Base-by-base conservation (phyloP, 2,329 filamentous ascomycete genomes). In the Chalaropsis thielavioides region DNA sequence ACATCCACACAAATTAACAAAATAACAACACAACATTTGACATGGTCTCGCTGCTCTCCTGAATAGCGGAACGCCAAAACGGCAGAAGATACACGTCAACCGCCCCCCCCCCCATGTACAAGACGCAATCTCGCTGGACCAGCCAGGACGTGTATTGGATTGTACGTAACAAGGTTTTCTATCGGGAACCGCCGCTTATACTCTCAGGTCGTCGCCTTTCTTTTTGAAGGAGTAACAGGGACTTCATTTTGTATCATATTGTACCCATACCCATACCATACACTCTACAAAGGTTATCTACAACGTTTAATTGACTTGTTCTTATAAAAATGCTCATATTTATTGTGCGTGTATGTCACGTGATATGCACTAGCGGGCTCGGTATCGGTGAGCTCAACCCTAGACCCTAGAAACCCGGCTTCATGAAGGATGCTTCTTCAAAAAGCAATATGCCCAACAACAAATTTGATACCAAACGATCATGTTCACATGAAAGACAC, bases 101-200 rank as follows among this genome's bases (percentile, higher is more conserved):
- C 22, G 15, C 46, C 46, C 35, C 4, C 27, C 46, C 46, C 35
- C 4, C 27, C 27, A 19, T 58, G 27, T 61, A 17, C 19, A 19
- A 27, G n/a, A 19, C 27, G 24, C 24, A 61, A 46, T 43, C 22
- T 43, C 27, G 59, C 31, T 61, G 40, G 59, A 27, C 22, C 3
- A 22, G 38, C 49, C 49, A 56, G 51, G 60, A 22, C n/a, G 24
- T 62, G 41, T 62, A 49, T 62, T 62, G 60, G 24, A 41, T 35
- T 58, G 27, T 15, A 35, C 38, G 27, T 41, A 43, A 46, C 19
- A 22, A 43, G 38, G 13, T 44, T 61, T 61, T 40, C 40, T 46
- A 1, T 63, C 2, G 22, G 62, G 44, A 63, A 44, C 46, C 35
- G 8, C 24, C 11, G 2, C 10, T 24, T 24, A 22, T 17, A 15